Evolutionary conservation across 306 rosid genomes (phyloP).

Genomic region (Betula pendula): DNA sequence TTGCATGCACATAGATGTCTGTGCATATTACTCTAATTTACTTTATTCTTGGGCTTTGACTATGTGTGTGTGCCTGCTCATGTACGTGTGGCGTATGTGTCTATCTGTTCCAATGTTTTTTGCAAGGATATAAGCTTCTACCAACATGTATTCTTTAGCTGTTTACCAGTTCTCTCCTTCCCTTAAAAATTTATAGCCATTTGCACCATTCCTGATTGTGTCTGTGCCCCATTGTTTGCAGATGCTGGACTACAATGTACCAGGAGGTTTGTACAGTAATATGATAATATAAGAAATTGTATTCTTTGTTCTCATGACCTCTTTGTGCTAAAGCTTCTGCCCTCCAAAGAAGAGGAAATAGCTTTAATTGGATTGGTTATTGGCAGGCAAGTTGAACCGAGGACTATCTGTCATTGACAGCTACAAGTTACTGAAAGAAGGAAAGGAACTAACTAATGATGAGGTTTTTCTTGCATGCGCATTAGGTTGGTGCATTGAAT

Average conservation of each 20-base stretch:
- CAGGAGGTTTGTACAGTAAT: conserved; percentile 54
- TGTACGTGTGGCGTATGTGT: not conserved
- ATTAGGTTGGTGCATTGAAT: conserved; percentile 69
- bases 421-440: conserved; percentile 49
- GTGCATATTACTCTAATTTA: not conserved
- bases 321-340: not conserved
- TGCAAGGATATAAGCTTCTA: not conserved
- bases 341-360: not conserved
- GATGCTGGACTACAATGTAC: conserved; percentile 95
- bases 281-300: conserved; percentile 19
- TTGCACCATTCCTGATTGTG: conserved; percentile 3
- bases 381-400: conserved; percentile 26
- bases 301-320: not conserved
- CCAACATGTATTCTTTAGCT: not conserved
- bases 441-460: conserved; percentile 42
- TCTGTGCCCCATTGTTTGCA: conserved; percentile 17
- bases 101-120: not conserved
- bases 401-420: conserved; percentile 65
- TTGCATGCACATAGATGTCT: not conserved
- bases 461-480: conserved; percentile 52
- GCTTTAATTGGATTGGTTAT: not conserved
- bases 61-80: not conserved
- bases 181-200: not conserved
- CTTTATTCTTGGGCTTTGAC: not conserved
- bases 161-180: not conserved